Evolutionary conservation across 257 asterid species (phyloP).

Genomic region (Solanum chmielewskii): DNA sequence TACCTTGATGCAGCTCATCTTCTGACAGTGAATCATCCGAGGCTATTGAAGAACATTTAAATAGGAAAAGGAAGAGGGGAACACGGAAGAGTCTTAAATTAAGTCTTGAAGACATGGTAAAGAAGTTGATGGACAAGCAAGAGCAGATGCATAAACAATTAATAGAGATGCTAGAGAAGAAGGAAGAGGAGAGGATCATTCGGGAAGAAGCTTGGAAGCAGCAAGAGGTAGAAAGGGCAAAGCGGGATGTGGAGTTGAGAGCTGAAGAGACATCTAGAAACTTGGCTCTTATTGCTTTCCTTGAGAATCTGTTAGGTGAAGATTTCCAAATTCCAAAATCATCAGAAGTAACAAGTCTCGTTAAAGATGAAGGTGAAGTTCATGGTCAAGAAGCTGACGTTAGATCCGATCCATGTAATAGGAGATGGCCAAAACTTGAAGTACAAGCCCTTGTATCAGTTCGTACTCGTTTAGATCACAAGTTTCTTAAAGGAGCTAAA

Average conservation of each 20-base stretch:
- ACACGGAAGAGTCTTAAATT: not conserved
- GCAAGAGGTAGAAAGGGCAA: slow-evolving; percentile 14
- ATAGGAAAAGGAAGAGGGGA: not conserved
- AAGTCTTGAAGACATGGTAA: slow-evolving; percentile 3
- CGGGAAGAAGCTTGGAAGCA: slow-evolving; percentile 17
- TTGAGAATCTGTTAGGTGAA: slow-evolving; percentile 7
- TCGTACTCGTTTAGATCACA: slow-evolving; percentile 4
- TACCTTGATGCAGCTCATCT: slow-evolving; percentile 9
- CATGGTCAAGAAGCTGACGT: not conserved
- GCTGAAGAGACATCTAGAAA: slow-evolving; percentile 11
- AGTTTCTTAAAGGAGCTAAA: slow-evolving; percentile 7
- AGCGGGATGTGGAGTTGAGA: slow-evolving; percentile 5
- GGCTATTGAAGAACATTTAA: not conserved
- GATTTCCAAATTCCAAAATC: not conserved
- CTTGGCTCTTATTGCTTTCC: slow-evolving; percentile 6
- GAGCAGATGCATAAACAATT: slow-evolving; percentile 17
- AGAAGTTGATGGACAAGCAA: slow-evolving; percentile 7
- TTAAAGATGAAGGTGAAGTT: slow-evolving; percentile 3
- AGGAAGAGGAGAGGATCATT: slow-evolving; percentile 10
- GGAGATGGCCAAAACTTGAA: slow-evolving; percentile 19
- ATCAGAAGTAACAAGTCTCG: not conserved
- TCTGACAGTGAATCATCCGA: slow-evolving; percentile 1
- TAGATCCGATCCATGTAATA: slow-evolving; percentile 3
- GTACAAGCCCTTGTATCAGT: slow-evolving; percentile 11
- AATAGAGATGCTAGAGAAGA: slow-evolving; percentile 8